Evolutionary conservation across 805 yeast species (phyloP).

Genomic region (Barnettozyma vustinii): DNA sequence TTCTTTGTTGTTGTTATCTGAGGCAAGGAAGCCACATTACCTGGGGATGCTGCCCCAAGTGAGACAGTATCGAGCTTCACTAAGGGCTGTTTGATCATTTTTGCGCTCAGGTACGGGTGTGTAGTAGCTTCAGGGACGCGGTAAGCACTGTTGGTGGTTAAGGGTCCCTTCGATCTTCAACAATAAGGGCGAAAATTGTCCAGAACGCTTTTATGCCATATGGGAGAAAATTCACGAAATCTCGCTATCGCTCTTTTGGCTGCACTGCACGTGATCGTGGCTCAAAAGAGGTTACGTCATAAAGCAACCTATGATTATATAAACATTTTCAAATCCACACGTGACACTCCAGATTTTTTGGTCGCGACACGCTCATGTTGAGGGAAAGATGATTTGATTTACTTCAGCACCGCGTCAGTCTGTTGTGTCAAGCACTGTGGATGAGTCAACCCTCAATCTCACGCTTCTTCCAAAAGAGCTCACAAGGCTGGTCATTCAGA

Average conservation of each 20-base stretch:
- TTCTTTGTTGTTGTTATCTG: background rate
- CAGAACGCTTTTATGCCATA: background rate
- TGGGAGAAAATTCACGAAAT: background rate
- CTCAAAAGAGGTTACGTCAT: background rate
- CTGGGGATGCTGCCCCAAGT: background rate
- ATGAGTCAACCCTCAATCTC: slow-evolving; percentile 1
- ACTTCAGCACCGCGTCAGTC: background rate
- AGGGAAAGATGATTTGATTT: background rate
- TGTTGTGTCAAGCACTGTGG: background rate
- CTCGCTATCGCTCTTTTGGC: background rate
- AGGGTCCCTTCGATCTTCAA: background rate
- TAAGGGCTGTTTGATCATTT: background rate
- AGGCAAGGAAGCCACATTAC: background rate
- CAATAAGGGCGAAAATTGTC: background rate
- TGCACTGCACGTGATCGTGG: background rate
- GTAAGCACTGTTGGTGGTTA: background rate
- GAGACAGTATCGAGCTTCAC: background rate
- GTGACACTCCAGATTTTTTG: background rate
- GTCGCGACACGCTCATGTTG: background rate
- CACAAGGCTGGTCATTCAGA: background rate
- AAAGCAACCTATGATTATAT: background rate
- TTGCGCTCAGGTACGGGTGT: background rate
- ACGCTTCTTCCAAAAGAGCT: background rate
- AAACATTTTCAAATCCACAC: no score
- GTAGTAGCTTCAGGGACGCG: background rate